A percentile compares a stretch with the other conserved stretches of the same genome.
phyloP scores from a whole-genome alignment of 768 basidiomycete species.

The Macrolepiota fuliginosa region DNA sequence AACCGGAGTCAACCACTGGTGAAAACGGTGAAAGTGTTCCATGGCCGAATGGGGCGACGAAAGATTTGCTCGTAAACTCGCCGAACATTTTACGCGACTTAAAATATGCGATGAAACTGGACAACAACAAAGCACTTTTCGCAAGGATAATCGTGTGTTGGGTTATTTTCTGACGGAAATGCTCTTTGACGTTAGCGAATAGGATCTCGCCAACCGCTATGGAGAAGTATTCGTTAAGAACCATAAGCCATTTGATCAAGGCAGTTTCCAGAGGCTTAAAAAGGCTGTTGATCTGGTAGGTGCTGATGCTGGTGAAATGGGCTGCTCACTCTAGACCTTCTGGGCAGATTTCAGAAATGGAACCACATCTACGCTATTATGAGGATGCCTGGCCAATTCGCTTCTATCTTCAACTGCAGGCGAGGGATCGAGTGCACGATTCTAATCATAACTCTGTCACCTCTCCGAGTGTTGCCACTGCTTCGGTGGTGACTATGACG shows the following conservation, averaged over 20 bases:
- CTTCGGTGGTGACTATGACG: not conserved
- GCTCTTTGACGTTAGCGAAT: not conserved
- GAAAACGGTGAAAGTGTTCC: not conserved
- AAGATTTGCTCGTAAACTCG: not conserved
- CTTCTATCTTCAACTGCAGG: constrained; percentile 18
- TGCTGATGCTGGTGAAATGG: not conserved
- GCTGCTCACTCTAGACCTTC: not conserved
- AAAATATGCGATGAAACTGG: not conserved
- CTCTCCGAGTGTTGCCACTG: not conserved
- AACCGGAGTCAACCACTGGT: not conserved
- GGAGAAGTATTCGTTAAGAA: not conserved
- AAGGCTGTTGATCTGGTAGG: not conserved
- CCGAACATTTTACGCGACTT: not conserved
- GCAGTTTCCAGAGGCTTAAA: not conserved
- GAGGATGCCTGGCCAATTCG: constrained; percentile 24
- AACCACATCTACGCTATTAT: constrained; percentile 10
- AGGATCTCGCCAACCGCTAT: constrained; percentile 3
- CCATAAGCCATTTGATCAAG: constrained; percentile 1
- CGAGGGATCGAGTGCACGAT: not conserved
- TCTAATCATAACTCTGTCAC: not conserved
- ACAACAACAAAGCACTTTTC: not conserved
- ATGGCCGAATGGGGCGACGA: not conserved
- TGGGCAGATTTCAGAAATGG: constrained; percentile 2
- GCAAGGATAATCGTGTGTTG: not conserved
- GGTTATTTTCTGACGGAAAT: not conserved